A percentile compares a stretch with the other conserved stretches of the same genome.
phyloP scores from a whole-genome alignment of 2,329 filamentous ascomycete genomes.

The Colletotrichum noveboracense region DNA sequence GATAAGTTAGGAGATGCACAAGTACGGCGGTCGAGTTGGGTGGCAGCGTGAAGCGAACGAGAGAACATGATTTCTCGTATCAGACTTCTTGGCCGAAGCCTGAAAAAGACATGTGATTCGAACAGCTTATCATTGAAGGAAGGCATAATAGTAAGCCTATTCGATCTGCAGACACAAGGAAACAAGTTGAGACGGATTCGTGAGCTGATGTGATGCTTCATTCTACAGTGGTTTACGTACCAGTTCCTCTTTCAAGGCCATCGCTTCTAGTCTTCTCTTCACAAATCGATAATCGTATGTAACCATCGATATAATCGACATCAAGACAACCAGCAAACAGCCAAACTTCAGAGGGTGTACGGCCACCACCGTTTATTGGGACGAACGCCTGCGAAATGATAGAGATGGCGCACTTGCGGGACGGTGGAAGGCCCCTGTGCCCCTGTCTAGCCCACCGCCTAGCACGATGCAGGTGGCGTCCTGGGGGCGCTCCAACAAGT shows the following conservation, averaged over 20 bases:
- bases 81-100: background rate
- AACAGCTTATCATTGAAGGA: background rate
- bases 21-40: background rate
- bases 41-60: background rate
- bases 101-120: background rate
- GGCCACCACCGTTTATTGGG: background rate
- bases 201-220: background rate
- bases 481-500: background rate
- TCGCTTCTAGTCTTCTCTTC: background rate
- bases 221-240: background rate
- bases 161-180: background rate
- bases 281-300: background rate
- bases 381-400: slow-evolving; percentile 15
- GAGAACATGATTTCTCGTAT: background rate
- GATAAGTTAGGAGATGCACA: background rate
- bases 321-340: background rate
- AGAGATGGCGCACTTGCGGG: slow-evolving; percentile 2
- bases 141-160: background rate
- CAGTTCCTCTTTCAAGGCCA: background rate
- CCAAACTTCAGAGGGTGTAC: background rate
- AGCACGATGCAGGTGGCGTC: background rate
- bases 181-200: background rate
- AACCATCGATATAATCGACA: background rate
- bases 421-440: background rate
- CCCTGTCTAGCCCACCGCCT: background rate